phyloP scores from a whole-genome alignment of 1,284 basidiomycete genomes.

The Trichosporon ovoides region DNA sequence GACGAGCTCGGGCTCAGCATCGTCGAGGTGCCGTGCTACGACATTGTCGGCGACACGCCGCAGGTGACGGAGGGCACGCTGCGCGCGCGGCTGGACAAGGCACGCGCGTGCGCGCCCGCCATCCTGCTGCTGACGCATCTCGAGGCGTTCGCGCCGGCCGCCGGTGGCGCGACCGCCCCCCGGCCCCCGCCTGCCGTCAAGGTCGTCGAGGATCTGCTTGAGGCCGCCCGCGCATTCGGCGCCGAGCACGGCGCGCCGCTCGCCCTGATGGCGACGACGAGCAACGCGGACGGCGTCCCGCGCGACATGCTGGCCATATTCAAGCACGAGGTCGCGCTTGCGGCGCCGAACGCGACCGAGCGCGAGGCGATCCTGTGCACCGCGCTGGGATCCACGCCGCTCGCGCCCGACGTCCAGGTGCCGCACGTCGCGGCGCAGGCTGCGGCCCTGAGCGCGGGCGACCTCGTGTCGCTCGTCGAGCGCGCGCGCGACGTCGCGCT shows the following conservation, averaged over 20 bases:
- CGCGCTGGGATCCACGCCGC: constrained; percentile 51
- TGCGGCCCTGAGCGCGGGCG: constrained; percentile 81
- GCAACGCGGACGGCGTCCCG: constrained; percentile 64
- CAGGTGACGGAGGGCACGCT: constrained; percentile 72
- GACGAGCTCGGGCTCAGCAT: constrained; percentile 58
- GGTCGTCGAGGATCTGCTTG: constrained; percentile 29
- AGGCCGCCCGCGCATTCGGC: constrained; percentile 14
- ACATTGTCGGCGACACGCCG: constrained; percentile 74
- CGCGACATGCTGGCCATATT: constrained; percentile 66
- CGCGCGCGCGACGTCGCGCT: constrained; percentile 62
- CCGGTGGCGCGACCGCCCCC: constrained; percentile 56
- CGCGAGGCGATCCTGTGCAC: constrained; percentile 61
- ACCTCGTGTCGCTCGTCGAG: constrained; percentile 67
- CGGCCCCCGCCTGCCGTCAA: constrained; percentile 33
- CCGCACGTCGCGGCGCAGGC: constrained; percentile 74
- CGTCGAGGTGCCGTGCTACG: constrained; percentile 79
- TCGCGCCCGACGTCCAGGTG: constrained; percentile 76
- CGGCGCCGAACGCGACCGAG: constrained; percentile 73
- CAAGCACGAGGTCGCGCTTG: constrained; percentile 77
- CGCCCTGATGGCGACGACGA: constrained; percentile 70
- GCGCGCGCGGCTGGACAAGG: constrained; percentile 71
- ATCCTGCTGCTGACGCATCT: constrained; percentile 75
- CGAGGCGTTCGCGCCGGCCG: constrained; percentile 72
- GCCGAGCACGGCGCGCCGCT: constrained; percentile 55
- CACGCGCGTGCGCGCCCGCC: constrained; percentile 74